phyloP scores from a whole-genome alignment of 176 grass and related monocot species.

The Carex myosuroides region DNA sequence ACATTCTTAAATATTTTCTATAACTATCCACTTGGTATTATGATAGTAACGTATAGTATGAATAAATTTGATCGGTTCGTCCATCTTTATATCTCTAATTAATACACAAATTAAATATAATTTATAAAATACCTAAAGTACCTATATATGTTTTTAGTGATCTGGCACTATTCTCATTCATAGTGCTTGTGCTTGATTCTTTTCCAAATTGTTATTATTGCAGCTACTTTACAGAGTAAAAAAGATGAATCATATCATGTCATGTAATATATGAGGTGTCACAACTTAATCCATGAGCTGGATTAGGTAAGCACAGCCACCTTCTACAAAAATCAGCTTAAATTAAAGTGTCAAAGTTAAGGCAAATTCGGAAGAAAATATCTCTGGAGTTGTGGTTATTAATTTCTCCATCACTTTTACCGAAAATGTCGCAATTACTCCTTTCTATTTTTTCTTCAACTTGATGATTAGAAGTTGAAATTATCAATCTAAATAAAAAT shows the following conservation, averaged over 20 bases:
- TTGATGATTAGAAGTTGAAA: too few relatives aligned
- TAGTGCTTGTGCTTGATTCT: background rate
- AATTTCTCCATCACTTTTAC: too few relatives aligned
- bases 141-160: background rate
- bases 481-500: too few relatives aligned
- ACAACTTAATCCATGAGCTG: background rate
- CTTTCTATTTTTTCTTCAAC: too few relatives aligned
- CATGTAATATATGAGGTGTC: background rate
- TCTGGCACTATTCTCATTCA: background rate
- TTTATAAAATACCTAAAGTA: background rate
- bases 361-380: background rate
- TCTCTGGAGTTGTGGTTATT: background rate
- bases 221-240: background rate
- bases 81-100: too few relatives aligned
- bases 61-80: too few relatives aligned
- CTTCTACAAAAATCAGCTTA: background rate
- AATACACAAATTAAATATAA: background rate
- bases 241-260: background rate
- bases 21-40: too few relatives aligned
- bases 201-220: constrained; percentile 5
- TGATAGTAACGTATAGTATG: too few relatives aligned
- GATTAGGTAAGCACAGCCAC: background rate
- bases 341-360: background rate
- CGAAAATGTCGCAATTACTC: too few relatives aligned
- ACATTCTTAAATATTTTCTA: too few relatives aligned